Percentiles rank a stretch among this genome's conserved stretches.
Evolutionary conservation across 306 rosid species (phyloP).

Genomic region (Quercus variabilis): DNA sequence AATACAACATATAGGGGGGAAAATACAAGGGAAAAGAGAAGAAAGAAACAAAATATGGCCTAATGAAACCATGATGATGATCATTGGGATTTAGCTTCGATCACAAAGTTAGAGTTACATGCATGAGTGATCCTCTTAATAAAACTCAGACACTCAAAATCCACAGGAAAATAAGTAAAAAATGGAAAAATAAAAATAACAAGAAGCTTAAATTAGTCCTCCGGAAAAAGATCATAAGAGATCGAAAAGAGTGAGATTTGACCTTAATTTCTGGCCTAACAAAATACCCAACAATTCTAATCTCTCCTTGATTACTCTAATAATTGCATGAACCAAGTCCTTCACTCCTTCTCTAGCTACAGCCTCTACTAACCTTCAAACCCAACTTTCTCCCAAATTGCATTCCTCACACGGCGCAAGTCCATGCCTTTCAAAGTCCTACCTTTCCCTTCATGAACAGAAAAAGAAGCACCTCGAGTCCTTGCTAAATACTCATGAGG

Average conservation of each 20-base stretch:
- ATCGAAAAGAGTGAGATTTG: neutral
- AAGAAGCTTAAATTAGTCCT: neutral
- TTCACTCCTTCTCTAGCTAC: neutral
- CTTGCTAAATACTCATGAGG: conserved; percentile 88
- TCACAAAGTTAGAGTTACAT: neutral
- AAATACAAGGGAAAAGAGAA: neutral
- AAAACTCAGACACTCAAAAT: conserved; percentile 37
- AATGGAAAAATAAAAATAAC: neutral
- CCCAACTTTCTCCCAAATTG: conserved; percentile 84
- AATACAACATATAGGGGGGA: neutral
- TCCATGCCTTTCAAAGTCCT: conserved; percentile 92
- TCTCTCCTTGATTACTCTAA: neutral
- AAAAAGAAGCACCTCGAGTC: conserved; percentile 71
- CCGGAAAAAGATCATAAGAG: neutral
- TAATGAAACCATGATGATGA: neutral
- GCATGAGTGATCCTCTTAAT: conserved; percentile 27
- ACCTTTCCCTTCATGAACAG: conserved; percentile 93
- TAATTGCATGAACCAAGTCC: neutral
- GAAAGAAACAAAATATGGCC: neutral
- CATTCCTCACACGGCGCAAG: conserved; percentile 77
- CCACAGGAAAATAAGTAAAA: neutral
- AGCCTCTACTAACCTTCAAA: conserved; percentile 54
- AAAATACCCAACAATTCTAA: conserved; percentile 20
- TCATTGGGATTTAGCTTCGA: neutral
- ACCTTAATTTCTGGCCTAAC: conserved; percentile 3